Percentiles rank a stretch among this genome's conserved stretches.
These are phyloP conservation scores for Cadophora sp. DNA, from an alignment of 2,329 filamentous ascomycete genomes.

Conservation along the genomic window DNA sequence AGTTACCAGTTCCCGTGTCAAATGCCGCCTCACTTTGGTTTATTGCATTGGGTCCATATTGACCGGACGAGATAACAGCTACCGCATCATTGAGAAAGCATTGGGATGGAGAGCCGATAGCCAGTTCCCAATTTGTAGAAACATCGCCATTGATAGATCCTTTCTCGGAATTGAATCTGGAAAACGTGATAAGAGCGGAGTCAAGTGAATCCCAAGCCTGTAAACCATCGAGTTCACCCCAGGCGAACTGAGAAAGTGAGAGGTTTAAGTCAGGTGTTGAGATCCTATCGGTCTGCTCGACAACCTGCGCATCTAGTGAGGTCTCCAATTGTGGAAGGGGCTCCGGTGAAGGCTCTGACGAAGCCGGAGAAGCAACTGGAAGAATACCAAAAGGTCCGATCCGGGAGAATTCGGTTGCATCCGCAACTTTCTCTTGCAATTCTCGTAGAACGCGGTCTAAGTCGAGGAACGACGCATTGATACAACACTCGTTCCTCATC, in stretches of 20 bases:
- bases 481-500: slow-evolving; percentile 29
- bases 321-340: background rate
- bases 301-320: background rate
- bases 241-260: slow-evolving; percentile 17
- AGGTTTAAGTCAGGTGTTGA: slow-evolving; percentile 19
- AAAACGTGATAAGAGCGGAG: slow-evolving; percentile 18
- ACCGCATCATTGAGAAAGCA: background rate
- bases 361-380: background rate
- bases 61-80: background rate
- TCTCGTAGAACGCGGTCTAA: slow-evolving; percentile 27
- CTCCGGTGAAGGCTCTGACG: background rate
- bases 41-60: background rate
- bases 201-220: slow-evolving; percentile 20
- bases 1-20: background rate
- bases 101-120: background rate
- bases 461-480: slow-evolving; percentile 20
- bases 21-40: background rate
- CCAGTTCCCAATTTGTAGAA: slow-evolving; percentile 12
- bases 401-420: slow-evolving; percentile 13
- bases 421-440: slow-evolving; percentile 17
- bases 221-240: slow-evolving; percentile 15
- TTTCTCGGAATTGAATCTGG: slow-evolving; percentile 15
- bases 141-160: slow-evolving; percentile 1
- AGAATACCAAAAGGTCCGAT: slow-evolving; percentile 30
- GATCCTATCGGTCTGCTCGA: background rate